Conservation (phyloP, 2,329 filamentous ascomycete genomes). For the Colletotrichum sp. region DNA sequence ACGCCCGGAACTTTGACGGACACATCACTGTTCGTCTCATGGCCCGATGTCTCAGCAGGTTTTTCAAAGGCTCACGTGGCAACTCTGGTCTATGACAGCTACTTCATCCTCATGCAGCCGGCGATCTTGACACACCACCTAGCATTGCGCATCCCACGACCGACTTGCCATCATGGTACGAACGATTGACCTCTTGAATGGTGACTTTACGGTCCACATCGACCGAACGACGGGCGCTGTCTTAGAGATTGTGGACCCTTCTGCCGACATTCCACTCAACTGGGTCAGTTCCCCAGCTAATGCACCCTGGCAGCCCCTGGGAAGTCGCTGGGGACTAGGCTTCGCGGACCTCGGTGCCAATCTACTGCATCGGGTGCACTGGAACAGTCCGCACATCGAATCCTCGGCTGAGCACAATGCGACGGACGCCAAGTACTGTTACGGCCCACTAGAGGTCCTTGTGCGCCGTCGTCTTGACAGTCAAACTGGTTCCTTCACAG, state of each 20-base stretch:
- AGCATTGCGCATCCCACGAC: too few species aligned
- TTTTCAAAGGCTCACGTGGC: background rate
- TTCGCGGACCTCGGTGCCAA: constrained; percentile 7
- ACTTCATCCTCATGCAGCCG: background rate
- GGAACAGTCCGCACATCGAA: constrained; percentile 9
- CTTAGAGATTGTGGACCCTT: constrained; percentile 4
- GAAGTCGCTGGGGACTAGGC: constrained; percentile 18
- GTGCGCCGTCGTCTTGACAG: background rate
- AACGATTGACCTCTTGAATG: background rate
- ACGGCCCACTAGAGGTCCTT: background rate
- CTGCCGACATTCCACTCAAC: background rate
- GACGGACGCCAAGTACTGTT: background rate
- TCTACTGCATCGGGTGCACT: constrained; percentile 6
- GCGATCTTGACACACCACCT: background rate
- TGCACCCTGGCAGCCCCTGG: constrained; percentile 18
- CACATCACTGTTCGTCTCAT: background rate
- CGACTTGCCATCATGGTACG: background rate
- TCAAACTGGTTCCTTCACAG: background rate
- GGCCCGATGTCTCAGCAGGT: background rate
- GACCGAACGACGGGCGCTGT: constrained; percentile 6
- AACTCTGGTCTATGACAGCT: background rate
- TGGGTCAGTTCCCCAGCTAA: constrained; percentile 17
- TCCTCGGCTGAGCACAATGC: background rate
- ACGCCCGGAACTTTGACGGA: background rate
- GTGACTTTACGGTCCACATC: constrained; percentile 5